A percentile compares a stretch with the other conserved stretches of the same genome.
phyloP scores from a whole-genome alignment of 257 asterid genomes.

The Solanum sitiens region DNA sequence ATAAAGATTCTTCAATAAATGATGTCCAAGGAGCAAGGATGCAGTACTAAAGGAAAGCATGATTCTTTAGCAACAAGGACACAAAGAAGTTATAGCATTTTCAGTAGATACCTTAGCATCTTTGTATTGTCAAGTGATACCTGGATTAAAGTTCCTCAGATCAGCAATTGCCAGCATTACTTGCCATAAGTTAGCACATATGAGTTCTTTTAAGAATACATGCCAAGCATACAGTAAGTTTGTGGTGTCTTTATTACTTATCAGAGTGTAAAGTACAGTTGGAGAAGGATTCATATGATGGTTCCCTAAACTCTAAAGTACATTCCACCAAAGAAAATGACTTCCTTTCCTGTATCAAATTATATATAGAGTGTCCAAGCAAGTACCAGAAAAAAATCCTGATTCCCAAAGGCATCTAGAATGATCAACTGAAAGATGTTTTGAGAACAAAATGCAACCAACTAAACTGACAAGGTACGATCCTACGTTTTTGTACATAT shows the following conservation, averaged over 20 bases:
- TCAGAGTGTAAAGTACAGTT: background rate
- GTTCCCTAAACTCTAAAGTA: background rate
- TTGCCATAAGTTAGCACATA: background rate
- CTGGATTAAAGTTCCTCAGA: background rate
- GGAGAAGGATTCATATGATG: background rate
- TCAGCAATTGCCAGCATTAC: background rate
- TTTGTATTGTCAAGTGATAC: background rate
- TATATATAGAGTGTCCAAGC: background rate
- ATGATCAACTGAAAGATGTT: background rate
- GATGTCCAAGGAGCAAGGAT: background rate
- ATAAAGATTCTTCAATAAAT: background rate
- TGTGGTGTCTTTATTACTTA: background rate
- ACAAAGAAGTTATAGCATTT: background rate
- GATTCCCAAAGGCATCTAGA: background rate
- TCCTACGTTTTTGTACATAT: background rate
- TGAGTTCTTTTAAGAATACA: background rate
- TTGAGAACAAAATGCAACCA: background rate
- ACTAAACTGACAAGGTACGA: background rate
- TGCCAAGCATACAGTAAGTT: background rate
- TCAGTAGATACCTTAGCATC: background rate
- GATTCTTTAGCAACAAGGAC: background rate
- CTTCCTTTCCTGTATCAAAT: background rate
- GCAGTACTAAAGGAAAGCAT: background rate
- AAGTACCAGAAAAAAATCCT: background rate
- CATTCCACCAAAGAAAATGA: background rate